Base-by-base conservation (phyloP, 257 asterid genomes). In the Anisodus tanguticus region DNA sequence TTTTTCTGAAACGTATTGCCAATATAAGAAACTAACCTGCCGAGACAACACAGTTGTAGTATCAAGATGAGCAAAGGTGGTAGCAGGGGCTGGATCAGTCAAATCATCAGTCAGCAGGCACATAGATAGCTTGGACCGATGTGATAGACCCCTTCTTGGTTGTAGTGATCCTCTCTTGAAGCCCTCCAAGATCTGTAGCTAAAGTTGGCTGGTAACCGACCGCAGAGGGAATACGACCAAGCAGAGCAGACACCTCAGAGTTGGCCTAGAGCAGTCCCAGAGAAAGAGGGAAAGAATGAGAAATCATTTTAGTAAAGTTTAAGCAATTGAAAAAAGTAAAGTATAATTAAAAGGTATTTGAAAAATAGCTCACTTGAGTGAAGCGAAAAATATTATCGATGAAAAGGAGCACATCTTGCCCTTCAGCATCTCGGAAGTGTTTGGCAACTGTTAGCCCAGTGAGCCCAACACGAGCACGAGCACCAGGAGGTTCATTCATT, bases 171-270 rank as follows among this genome's bases (percentile, higher is more conserved):
- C 99, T 97, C 64, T 95, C 99, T 87, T 95, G 99, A 89, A 95
- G 99, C 31, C 96, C 97, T 83, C 99, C 99, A 92, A 95, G 98
- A 94, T 95, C 98, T 0, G 99, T 95, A 76, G 99, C 99, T 89
- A 95, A 88, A 71, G 99, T 95, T 63, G 99, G 99, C 83, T 95
- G 99, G 88, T 95, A 95, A 86, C 98, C 98, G 26, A 95, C 99
- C 6, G 98, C 99, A 88, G 99, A 95, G 11, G 99, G 99, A 31
- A 95, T 95, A 93, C 99, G 99, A 6, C 99, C 98, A 74, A 95
- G 97, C 93, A 95, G 88, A 90, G 99, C 97, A 90, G 99, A 95
- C 89, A 95, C 99, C 83, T 95, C 99, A 13, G 99, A 96, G 93
- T 96, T 96, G 63, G 99, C 99, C 98, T 94, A 89, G 63, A 85